Conservation (phyloP, 2,329 filamentous ascomycete species). For the Pseudomassariella vexata region DNA sequence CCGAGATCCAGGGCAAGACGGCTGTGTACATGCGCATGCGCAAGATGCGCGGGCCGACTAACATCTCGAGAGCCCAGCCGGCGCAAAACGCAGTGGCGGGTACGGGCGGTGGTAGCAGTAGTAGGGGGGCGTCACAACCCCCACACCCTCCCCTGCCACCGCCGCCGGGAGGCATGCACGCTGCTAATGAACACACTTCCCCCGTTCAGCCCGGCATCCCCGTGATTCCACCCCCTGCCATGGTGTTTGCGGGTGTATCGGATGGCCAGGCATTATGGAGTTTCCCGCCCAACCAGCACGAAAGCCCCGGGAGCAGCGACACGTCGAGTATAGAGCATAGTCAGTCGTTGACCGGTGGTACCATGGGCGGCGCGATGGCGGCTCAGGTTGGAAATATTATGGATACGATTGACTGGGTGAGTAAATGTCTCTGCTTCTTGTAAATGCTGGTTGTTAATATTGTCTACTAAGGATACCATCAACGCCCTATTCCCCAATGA, state of each 20-base stretch:
- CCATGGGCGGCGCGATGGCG: not conserved
- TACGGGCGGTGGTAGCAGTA: constrained; percentile 7
- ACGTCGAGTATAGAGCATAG: constrained; percentile 24
- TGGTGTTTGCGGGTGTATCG: constrained; percentile 40
- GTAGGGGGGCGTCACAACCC: constrained; percentile 8
- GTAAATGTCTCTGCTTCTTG: no score
- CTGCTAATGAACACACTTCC: not conserved
- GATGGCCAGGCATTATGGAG: constrained; percentile 43
- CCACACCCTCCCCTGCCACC: constrained; percentile 6
- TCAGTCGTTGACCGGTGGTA: constrained; percentile 8
- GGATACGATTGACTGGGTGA: constrained; percentile 62
- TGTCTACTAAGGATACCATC: constrained; percentile 29
- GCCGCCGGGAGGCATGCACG: constrained; percentile 1
- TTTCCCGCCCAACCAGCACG: constrained; percentile 29
- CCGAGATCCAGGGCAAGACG: constrained; percentile 56
- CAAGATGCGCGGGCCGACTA: constrained; percentile 47
- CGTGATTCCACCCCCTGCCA: constrained; percentile 16
- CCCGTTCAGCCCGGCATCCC: not conserved
- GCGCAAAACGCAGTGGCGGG: constrained; percentile 27
- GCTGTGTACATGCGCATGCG: constrained; percentile 54
- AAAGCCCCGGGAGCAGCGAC: constrained; percentile 39
- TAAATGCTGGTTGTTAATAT: no score
- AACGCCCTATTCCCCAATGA: constrained; percentile 31
- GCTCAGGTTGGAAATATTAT: constrained; percentile 26
- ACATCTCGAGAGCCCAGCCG: constrained; percentile 32